Base-by-base conservation (phyloP, 768 basidiomycete genomes). In the Suillus sp. region DNA sequence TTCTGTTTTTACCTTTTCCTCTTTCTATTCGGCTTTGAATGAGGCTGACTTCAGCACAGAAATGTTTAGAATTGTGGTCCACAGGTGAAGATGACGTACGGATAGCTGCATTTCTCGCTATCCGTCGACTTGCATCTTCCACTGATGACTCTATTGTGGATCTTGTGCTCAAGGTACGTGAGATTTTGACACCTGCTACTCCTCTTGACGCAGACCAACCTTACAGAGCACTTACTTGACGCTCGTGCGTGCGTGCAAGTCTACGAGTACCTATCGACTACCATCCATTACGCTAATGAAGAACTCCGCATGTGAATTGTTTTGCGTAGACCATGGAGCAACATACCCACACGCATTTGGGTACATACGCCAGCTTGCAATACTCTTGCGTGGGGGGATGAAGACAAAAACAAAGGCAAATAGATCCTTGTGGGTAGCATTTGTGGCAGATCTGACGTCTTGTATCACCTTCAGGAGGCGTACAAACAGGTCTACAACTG, bases 401-500 rank as follows among this genome's bases (percentile, higher is more conserved):
- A 95, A 96, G 77, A 81, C 88, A 45, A 89, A 90, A 72, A 89
- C 86, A 34, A 95, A 95, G 82, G 93, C 89, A 48, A 6, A 79
- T 71, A 30, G 38, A 65, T 42, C 37, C 22, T 55, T 59, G 18
- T 27, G 11, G 40, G 30, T 47, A 27, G 22, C 55, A 25, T 27
- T 18, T 18, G 4, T 25, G 11, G 16, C 37, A 57, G 18, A 20
- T 22, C 62, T 64, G 9, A 67, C 16, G 67, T 54, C 63, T 56
- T 63, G 58, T 54, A 54, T 62, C 38, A 27, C 53, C 47, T 13
- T 20, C 62, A 94, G 90, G 95, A 99, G 68, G 88, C 93, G 10
- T 96, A 91, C 78, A 90, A 90, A 74, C 89, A 91, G 69, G 96
- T 99, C 25, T 97, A 99, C 78, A 99, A 98, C 78, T 99, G 97